Evolutionary conservation across 2,329 filamentous ascomycete species (phyloP).

Genomic region (Venturia oleaginea): DNA sequence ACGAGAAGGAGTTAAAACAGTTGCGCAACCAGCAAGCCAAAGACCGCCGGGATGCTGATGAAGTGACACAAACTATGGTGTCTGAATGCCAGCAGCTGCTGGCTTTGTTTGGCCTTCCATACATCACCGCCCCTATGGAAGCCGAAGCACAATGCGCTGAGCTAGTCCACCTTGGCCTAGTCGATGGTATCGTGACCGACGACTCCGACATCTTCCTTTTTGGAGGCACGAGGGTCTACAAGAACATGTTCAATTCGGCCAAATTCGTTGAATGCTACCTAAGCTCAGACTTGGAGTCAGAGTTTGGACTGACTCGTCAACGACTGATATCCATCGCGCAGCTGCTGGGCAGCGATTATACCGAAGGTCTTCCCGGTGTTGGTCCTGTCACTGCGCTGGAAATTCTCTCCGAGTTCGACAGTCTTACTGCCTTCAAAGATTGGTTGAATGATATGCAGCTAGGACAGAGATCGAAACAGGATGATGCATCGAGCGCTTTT

Average conservation of each 20-base stretch:
- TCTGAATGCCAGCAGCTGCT: slow-evolving; percentile 89
- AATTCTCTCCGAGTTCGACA: slow-evolving; percentile 81
- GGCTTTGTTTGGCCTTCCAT: slow-evolving; percentile 83
- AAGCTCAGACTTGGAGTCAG: slow-evolving; percentile 70
- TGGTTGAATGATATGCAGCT: slow-evolving; percentile 81
- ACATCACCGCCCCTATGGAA: slow-evolving; percentile 97
- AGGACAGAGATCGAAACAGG: slow-evolving; percentile 50
- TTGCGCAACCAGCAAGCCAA: slow-evolving; percentile 93
- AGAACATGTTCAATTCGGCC: slow-evolving; percentile 99
- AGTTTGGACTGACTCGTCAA: slow-evolving; percentile 76
- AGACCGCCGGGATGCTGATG: slow-evolving; percentile 88
- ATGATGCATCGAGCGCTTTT: slow-evolving; percentile 52
- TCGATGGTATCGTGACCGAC: slow-evolving; percentile 96
- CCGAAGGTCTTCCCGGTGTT: slow-evolving; percentile 80
- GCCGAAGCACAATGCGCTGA: slow-evolving; percentile 96
- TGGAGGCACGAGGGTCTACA: slow-evolving; percentile 92
- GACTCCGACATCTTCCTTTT: slow-evolving; percentile 96
- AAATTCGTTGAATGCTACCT: slow-evolving; percentile 98
- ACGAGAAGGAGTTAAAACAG: slow-evolving; percentile 78
- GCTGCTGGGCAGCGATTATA: slow-evolving; percentile 88
- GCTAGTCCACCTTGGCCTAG: slow-evolving; percentile 73
- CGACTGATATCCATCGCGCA: slow-evolving; percentile 87
- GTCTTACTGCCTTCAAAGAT: slow-evolving; percentile 65
- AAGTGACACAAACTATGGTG: slow-evolving; percentile 94
- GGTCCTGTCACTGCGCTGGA: slow-evolving; percentile 93